Conservation (phyloP, 208 protist species). For the Acanthamoeba divionensis region DNA sequence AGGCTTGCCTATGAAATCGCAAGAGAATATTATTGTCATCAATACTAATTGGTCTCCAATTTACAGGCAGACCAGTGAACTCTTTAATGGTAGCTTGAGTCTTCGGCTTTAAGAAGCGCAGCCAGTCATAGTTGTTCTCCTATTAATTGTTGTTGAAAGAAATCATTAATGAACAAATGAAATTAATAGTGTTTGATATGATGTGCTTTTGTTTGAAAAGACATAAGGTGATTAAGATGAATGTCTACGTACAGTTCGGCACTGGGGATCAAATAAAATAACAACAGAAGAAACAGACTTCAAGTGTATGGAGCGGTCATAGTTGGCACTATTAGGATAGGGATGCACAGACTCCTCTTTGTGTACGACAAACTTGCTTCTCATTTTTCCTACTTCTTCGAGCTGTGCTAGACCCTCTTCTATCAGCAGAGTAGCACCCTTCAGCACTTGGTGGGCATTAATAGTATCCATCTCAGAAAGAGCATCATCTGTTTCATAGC, state of each 20-base stretch:
- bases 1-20: not conserved
- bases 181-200: not conserved
- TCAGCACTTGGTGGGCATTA: not conserved
- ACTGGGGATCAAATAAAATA: not conserved
- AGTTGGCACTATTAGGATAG: not conserved
- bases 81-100: not conserved
- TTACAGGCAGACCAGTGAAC: not conserved
- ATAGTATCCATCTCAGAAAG: not conserved
- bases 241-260: not conserved
- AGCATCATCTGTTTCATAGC: not conserved
- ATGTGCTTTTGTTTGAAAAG: not conserved
- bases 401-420: not conserved
- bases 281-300: not conserved
- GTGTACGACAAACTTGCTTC: not conserved
- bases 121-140: slow-evolving; percentile 32
- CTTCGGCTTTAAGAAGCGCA: not conserved
- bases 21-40: not conserved
- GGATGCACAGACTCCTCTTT: not conserved
- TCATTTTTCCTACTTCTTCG: not conserved
- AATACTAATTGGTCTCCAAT: not conserved
- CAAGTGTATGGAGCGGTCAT: not conserved
- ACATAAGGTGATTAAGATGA: not conserved
- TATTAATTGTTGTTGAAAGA: not conserved
- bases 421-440: not conserved
- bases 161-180: not conserved